A percentile compares a stretch with the other conserved stretches of the same genome.
phyloP scores from a whole-genome alignment of 192 early-diverging fungal genomes.

The Backusella circina region DNA sequence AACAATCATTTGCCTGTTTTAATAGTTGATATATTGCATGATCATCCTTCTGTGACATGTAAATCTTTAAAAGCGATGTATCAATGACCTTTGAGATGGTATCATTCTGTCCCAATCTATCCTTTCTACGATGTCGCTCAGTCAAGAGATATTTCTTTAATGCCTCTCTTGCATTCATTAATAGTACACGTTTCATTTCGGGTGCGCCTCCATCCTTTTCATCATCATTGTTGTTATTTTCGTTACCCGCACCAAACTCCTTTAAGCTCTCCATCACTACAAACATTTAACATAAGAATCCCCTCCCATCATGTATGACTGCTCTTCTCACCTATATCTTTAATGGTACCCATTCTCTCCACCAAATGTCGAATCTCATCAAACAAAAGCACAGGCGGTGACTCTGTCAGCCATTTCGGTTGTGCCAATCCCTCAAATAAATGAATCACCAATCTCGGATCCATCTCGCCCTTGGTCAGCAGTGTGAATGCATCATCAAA shows the following conservation, averaged over 20 bases:
- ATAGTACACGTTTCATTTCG: constrained; percentile 40
- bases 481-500: constrained; percentile 66
- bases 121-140: constrained; percentile 28
- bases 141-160: constrained; percentile 50
- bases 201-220: constrained; percentile 5
- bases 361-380: constrained; percentile 36
- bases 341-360: constrained; percentile 34
- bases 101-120: constrained; percentile 6
- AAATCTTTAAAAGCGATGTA: constrained; percentile 48
- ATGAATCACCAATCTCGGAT: constrained; percentile 53
- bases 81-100: constrained; percentile 40
- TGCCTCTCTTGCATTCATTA: constrained; percentile 59
- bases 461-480: constrained; percentile 60
- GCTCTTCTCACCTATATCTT: constrained; percentile 44
- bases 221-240: too few species aligned
- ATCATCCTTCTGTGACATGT: constrained; percentile 29
- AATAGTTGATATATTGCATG: constrained; percentile 24
- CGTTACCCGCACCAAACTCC: too few species aligned
- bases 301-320: background rate
- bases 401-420: constrained; percentile 20
- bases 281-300: constrained; percentile 24
- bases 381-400: constrained; percentile 34
- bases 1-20: constrained; percentile 45
- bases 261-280: constrained; percentile 14
- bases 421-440: constrained; percentile 44